Evolutionary conservation across 2,329 filamentous ascomycete genomes (phyloP).

Genomic region (Colletotrichum sp.): DNA sequence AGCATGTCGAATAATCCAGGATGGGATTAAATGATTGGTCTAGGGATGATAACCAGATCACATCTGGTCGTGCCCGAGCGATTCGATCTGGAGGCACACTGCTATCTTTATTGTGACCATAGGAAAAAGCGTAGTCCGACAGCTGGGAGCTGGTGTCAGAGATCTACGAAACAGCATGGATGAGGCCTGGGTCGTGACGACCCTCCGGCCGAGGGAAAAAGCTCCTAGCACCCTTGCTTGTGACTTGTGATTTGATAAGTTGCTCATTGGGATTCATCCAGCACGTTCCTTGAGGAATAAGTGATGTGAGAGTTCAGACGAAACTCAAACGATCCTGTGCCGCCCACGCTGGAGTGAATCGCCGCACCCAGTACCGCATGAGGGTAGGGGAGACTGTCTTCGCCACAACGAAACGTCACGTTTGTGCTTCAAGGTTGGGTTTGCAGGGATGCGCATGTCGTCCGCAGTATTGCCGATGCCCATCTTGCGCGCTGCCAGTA

Average conservation of each 20-base stretch:
- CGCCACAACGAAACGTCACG: slow-evolving; percentile 4
- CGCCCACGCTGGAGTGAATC: not conserved
- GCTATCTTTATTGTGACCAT: not conserved
- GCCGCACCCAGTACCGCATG: not conserved
- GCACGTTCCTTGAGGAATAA: not conserved
- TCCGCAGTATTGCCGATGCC: not conserved
- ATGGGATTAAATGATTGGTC: not conserved
- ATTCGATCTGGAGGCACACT: not conserved
- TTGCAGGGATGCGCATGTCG: not conserved
- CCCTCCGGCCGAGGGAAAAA: not conserved
- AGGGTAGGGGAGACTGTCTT: not conserved
- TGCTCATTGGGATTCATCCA: not conserved
- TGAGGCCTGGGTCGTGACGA: not conserved
- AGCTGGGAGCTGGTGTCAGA: not conserved
- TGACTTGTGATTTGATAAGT: not conserved
- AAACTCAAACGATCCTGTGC: slow-evolving; percentile 2
- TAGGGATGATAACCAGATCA: not conserved
- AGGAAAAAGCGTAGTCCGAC: not conserved
- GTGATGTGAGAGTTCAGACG: not conserved
- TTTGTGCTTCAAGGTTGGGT: not conserved
- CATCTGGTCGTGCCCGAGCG: not conserved
- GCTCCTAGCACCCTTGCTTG: not conserved
- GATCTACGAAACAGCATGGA: slow-evolving; percentile 17
- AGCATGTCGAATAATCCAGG: not conserved
- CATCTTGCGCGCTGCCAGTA: not conserved